Evolutionary conservation across 2,329 filamentous ascomycete species (phyloP).

Genomic region (Exophiala viscosa): DNA sequence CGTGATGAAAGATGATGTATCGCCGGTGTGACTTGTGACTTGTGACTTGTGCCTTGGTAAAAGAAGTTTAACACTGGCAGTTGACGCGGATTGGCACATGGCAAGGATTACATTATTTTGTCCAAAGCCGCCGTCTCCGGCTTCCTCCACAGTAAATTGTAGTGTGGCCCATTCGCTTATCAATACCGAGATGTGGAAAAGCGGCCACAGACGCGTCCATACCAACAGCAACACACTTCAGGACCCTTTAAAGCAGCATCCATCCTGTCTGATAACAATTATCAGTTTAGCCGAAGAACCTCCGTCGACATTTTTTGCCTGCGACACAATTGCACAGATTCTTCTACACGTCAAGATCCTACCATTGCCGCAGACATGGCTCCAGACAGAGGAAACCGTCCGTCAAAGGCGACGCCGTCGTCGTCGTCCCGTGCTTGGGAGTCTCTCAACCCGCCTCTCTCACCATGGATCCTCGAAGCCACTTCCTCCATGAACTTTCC

Average conservation of each 20-base stretch:
- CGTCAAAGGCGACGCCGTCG: slow-evolving; percentile 45
- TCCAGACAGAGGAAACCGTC: slow-evolving; percentile 42
- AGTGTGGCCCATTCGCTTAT: background rate
- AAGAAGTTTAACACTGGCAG: slow-evolving; percentile 1
- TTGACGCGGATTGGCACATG: slow-evolving; percentile 1
- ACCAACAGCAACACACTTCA: background rate
- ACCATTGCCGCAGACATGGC: slow-evolving; percentile 20
- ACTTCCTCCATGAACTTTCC: slow-evolving; percentile 79
- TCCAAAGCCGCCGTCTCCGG: background rate
- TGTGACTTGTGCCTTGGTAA: slow-evolving; percentile 2
- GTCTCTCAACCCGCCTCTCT: slow-evolving; percentile 64
- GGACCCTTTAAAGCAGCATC: background rate
- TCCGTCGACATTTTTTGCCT: background rate
- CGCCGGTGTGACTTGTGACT: background rate
- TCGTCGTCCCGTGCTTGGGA: slow-evolving; percentile 60
- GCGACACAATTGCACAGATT: background rate
- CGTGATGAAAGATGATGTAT: background rate
- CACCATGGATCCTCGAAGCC: slow-evolving; percentile 82
- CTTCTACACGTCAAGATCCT: too few relatives aligned
- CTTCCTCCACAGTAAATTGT: background rate
- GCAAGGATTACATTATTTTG: background rate
- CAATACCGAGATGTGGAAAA: background rate
- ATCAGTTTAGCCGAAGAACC: background rate
- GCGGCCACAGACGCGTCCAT: background rate
- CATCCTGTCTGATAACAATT: too few relatives aligned